Conservation (phyloP, 2,329 filamentous ascomycete genomes). For the Fusarium phyllophilum region DNA sequence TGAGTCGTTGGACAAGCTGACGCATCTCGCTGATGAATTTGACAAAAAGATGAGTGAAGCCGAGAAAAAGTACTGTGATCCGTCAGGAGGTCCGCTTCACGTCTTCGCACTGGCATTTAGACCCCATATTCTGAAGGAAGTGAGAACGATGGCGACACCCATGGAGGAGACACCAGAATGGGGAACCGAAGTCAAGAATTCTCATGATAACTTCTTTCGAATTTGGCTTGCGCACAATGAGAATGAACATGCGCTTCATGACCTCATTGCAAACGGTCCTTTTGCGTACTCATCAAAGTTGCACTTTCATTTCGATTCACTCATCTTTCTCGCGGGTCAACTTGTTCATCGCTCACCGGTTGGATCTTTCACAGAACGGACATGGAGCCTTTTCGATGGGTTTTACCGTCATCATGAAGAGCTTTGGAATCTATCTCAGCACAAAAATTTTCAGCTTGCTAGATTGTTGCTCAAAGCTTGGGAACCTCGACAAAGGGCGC, state of each 20-base stretch:
- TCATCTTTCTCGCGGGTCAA: background rate
- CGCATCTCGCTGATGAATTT: background rate
- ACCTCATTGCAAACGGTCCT: background rate
- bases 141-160: background rate
- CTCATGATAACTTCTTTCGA: conserved; percentile 5
- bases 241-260: background rate
- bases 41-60: background rate
- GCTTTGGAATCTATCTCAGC: background rate
- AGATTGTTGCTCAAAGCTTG: background rate
- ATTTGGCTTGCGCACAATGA: conserved; percentile 15
- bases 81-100: background rate
- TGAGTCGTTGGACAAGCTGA: background rate
- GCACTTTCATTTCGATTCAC: background rate
- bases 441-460: background rate
- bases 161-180: conserved; percentile 10
- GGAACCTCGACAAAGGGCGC: background rate
- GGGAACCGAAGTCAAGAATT: background rate
- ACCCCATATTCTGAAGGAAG: background rate
- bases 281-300: background rate
- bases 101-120: background rate
- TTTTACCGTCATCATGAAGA: conserved; percentile 4
- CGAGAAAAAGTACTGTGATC: conserved; percentile 2
- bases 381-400: background rate
- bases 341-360: background rate
- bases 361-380: background rate